phyloP scores from a whole-genome alignment of 2,329 filamentous ascomycete species.

The Parascedosporium putredinis region DNA sequence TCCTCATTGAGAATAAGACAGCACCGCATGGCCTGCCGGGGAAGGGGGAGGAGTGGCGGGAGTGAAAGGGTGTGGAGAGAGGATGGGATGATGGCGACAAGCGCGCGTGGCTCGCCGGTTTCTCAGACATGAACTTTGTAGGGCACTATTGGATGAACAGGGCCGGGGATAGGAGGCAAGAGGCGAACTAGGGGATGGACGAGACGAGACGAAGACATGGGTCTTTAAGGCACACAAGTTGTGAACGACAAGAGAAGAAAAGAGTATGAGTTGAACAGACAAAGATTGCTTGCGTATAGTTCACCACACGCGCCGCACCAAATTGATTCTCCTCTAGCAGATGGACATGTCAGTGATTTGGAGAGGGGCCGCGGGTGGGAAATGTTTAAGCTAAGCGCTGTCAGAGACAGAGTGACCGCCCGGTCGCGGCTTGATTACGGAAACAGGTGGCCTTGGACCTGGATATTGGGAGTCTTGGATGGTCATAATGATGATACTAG shows the following conservation, averaged over 20 bases:
- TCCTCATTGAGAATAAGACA: too few relatives aligned
- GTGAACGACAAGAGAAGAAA: not conserved
- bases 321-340: not conserved
- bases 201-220: not conserved
- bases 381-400: not conserved
- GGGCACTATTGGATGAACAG: constrained; percentile 2
- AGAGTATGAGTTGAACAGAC: not conserved
- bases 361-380: too few relatives aligned
- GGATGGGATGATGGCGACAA: not conserved
- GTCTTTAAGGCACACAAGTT: too few relatives aligned
- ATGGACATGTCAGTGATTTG: too few relatives aligned
- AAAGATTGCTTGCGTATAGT: not conserved
- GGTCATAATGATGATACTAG: not conserved
- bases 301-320: too few relatives aligned
- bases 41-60: too few relatives aligned
- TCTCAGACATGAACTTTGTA: not conserved
- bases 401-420: not conserved
- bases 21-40: too few relatives aligned
- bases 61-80: not conserved
- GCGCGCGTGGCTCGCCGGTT: not conserved
- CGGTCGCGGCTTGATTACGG: not conserved
- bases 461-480: constrained; percentile 1
- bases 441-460: not conserved
- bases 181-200: not conserved
- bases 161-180: not conserved